These are phyloP conservation scores for Leishmania mexicana DNA, from an alignment of 208 protist genomes.

Conservation along the genomic window DNA sequence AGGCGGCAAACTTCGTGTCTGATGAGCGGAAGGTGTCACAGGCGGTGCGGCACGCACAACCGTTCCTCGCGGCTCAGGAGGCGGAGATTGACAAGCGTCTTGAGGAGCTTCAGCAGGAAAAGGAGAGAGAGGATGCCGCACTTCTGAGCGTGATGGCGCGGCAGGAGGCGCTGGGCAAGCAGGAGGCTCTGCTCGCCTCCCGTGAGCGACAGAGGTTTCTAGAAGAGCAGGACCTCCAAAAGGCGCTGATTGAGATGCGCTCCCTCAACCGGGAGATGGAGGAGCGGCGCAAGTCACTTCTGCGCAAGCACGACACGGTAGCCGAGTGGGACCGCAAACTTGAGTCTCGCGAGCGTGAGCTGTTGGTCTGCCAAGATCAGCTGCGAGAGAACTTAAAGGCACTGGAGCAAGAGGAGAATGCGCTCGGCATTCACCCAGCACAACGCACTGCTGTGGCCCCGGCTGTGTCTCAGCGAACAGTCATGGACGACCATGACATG, in stretches of 20 bases:
- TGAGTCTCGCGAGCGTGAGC: slow-evolving; percentile 72
- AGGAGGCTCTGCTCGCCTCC: slow-evolving; percentile 42
- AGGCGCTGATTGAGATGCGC: slow-evolving; percentile 57
- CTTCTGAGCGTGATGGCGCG: slow-evolving; percentile 44
- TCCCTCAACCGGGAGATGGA: slow-evolving; percentile 70
- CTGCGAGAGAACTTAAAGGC: slow-evolving; percentile 60
- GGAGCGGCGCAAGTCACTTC: slow-evolving; percentile 53
- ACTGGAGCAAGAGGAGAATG: slow-evolving; percentile 64
- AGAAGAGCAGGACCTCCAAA: slow-evolving; percentile 65
- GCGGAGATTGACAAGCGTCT: slow-evolving; percentile 49
- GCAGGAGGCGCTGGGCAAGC: slow-evolving; percentile 43
- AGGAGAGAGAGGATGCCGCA: slow-evolving; percentile 48
- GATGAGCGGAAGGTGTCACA: slow-evolving; percentile 57
- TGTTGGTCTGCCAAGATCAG: slow-evolving; percentile 65
- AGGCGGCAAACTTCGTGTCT: slow-evolving; percentile 38
- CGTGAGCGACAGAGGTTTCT: slow-evolving; percentile 54
- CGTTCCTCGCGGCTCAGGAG: slow-evolving; percentile 59
- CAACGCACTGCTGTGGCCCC: slow-evolving; percentile 37
- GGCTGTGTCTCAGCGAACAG: slow-evolving; percentile 70
- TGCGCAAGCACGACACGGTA: slow-evolving; percentile 73
- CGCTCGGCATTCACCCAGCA: slow-evolving; percentile 52
- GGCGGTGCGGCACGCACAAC: slow-evolving; percentile 33
- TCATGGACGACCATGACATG: slow-evolving; percentile 93
- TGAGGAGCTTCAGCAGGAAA: slow-evolving; percentile 32
- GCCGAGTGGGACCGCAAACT: slow-evolving; percentile 71